Base-by-base conservation (phyloP, 768 basidiomycete species). In the Filobasidium wieringae region DNA sequence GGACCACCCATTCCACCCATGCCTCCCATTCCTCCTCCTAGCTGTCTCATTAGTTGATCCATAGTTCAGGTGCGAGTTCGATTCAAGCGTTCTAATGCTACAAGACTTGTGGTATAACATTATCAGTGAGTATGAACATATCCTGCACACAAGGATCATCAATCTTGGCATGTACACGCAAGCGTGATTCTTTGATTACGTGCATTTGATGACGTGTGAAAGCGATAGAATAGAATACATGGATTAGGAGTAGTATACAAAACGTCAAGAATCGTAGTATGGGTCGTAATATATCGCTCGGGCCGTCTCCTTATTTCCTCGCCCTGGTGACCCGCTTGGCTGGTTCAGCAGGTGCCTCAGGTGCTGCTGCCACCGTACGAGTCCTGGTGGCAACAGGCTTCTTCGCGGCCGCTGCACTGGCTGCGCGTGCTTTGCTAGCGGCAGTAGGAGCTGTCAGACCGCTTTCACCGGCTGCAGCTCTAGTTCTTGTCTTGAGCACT, bases 1-100 rank as follows among this genome's bases (percentile, higher is more conserved):
- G 65, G 63, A 5, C 51, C 57, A 7, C 49, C 52, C 54, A 61
- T 63, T n/a, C 65, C 65, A 26, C 57, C 57, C 37, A 53, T 57
- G 2, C 41, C 55, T 39, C 55, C 54, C 51, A 60, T 59, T 45
- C 64, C 53, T 24, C 49, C 31, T 59, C 64, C 57, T 9, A 58
- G 43, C 45, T 50, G 49, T 47, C 56, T 50, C 34, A 57, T 41
- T 15, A 57, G 56, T 57, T 47, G 43, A 22, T 47, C 43, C 43
- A 47, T 47, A 22, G n/a, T 37, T n/a, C n/a, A n/a, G n/a, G n/a
- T n/a, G n/a, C n/a, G n/a, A n/a, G n/a, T n/a, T n/a, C n/a, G n/a
- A n/a, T n/a, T n/a, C n/a, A n/a, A n/a, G n/a, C n/a, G n/a, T n/a
- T n/a, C n/a, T n/a, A n/a, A n/a, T n/a, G n/a, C n/a, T n/a, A n/a